Evolutionary conservation across 768 basidiomycete genomes (phyloP).

Genomic region (Tephrocybe sp.): DNA sequence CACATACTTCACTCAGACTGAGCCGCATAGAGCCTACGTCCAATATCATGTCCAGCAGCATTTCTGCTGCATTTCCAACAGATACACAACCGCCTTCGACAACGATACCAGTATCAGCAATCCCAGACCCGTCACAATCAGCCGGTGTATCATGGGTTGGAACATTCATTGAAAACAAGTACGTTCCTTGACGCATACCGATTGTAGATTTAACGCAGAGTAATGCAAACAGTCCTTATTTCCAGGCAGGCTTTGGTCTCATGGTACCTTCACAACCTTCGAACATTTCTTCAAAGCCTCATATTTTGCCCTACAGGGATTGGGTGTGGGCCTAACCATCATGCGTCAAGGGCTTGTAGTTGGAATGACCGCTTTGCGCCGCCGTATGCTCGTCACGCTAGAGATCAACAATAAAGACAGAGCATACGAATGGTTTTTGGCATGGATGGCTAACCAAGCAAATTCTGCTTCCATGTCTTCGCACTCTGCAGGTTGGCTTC

Average conservation of each 20-base stretch:
- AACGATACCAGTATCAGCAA: slow-evolving; percentile 8
- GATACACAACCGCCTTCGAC: slow-evolving; percentile 1
- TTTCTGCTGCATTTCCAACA: not conserved
- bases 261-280: slow-evolving; percentile 58
- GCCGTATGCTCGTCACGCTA: slow-evolving; percentile 89
- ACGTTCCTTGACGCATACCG: slow-evolving; percentile 27
- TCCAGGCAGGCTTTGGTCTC: slow-evolving; percentile 96
- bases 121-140: too few species aligned
- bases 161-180: slow-evolving; percentile 63
- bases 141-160: slow-evolving; percentile 32
- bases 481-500: slow-evolving; percentile 47
- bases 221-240: slow-evolving; percentile 77
- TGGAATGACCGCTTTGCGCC: slow-evolving; percentile 72
- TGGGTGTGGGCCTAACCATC: slow-evolving; percentile 79
- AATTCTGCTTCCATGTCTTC: slow-evolving; percentile 23
- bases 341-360: slow-evolving; percentile 69
- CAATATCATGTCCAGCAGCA: not conserved
- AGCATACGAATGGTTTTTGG: slow-evolving; percentile 93
- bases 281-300: not conserved
- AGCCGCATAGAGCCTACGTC: too few species aligned
- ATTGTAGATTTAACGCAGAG: slow-evolving; percentile 9
- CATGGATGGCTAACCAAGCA: slow-evolving; percentile 87
- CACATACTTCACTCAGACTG: too few species aligned
- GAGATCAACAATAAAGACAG: slow-evolving; percentile 96
- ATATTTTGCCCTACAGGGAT: slow-evolving; percentile 53